These are phyloP conservation scores for Ogataea philodendri DNA, from an alignment of 805 yeast species.

Conservation along the genomic window DNA sequence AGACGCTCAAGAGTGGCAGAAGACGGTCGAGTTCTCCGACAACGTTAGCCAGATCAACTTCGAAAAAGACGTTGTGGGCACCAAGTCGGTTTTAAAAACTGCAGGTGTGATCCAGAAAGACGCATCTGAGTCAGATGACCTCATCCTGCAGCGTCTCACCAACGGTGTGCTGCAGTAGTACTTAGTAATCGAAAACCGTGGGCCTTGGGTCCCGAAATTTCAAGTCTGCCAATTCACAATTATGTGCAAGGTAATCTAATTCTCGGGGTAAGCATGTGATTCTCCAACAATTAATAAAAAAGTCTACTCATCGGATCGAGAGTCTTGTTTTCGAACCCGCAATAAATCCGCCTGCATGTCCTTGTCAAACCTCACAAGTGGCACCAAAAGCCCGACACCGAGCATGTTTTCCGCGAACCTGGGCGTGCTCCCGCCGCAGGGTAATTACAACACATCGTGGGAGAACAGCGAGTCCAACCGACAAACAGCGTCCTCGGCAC, in stretches of 20 bases:
- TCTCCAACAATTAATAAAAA: constrained; percentile 9
- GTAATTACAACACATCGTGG: background rate
- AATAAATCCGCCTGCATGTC: constrained; percentile 8
- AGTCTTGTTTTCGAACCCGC: background rate
- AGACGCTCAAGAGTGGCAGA: constrained; percentile 80
- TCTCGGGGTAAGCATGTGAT: constrained; percentile 16
- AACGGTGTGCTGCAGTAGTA: constrained; percentile 18
- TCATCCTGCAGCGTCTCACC: constrained; percentile 15
- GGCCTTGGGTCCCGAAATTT: no score
- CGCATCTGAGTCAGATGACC: constrained; percentile 18
- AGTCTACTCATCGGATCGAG: constrained; percentile 1
- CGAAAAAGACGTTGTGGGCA: constrained; percentile 49
- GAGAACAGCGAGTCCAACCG: constrained; percentile 1
- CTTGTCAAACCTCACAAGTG: constrained; percentile 10
- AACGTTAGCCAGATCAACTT: constrained; percentile 49
- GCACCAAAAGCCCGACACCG: constrained; percentile 8
- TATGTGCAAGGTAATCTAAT: background rate
- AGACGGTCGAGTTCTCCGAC: constrained; percentile 65
- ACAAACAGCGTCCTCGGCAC: constrained; percentile 1
- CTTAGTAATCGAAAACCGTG: no score
- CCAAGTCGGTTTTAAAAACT: constrained; percentile 52
- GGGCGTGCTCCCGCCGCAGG: background rate
- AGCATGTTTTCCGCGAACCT: constrained; percentile 5
- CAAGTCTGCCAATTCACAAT: constrained; percentile 1
- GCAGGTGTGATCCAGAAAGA: constrained; percentile 55